A percentile compares a stretch with the other conserved stretches of the same genome.
These are phyloP conservation scores for Aureobasidium sp. DNA, from an alignment of 2,329 filamentous ascomycete genomes.

Conservation along the genomic window DNA sequence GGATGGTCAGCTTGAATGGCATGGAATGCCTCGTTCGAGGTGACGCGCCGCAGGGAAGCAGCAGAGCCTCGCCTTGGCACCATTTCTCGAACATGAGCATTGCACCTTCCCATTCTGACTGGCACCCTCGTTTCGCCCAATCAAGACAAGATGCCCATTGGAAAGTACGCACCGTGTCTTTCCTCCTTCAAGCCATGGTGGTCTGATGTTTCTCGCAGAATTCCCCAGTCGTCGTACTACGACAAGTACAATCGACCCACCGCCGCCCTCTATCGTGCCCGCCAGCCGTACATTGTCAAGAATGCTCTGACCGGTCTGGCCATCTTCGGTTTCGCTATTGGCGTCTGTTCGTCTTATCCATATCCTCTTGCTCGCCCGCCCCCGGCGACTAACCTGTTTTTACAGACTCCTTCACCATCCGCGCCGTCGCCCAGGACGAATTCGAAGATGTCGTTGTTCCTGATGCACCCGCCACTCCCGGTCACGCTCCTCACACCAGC, in stretches of 20 bases:
- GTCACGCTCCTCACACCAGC: conserved; percentile 28
- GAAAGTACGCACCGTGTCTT: conserved; percentile 23
- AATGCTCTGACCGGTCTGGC: conserved; percentile 76
- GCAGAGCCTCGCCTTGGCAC: conserved; percentile 5
- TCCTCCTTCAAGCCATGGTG: no score
- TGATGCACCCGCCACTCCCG: conserved; percentile 54
- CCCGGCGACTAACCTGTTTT: conserved; percentile 6
- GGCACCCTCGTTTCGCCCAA: neutral
- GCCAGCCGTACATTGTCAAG: conserved; percentile 84
- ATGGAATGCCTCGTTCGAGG: neutral
- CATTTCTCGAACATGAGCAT: conserved; percentile 1
- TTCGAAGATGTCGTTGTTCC: conserved; percentile 94
- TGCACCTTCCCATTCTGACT: neutral
- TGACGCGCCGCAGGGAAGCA: neutral
- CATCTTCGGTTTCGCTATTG: conserved; percentile 67
- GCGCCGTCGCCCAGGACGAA: conserved; percentile 87
- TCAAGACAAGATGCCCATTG: conserved; percentile 21
- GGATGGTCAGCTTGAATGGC: neutral
- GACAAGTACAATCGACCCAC: conserved; percentile 79
- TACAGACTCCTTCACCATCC: conserved; percentile 64
- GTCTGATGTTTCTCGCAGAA: no score
- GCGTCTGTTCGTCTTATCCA: conserved; percentile 65
- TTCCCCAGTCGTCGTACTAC: conserved; percentile 79
- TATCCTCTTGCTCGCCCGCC: neutral
- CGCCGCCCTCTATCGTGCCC: conserved; percentile 81